Conservation (phyloP, 192 early-diverging fungal species). For the Podila minutissima region DNA sequence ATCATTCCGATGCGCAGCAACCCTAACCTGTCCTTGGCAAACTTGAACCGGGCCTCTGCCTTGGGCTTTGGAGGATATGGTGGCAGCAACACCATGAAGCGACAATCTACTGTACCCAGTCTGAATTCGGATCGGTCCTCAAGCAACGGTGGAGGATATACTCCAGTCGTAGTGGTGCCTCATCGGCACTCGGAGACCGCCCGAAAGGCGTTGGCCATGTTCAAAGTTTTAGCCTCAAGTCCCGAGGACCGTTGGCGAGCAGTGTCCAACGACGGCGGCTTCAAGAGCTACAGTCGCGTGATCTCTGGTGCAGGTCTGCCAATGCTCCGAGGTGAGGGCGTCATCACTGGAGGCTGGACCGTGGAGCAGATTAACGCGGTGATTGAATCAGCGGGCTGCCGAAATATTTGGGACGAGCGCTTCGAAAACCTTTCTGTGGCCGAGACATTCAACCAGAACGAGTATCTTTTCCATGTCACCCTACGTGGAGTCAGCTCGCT, state of each 20-base stretch:
- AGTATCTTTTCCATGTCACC: conserved; percentile 56
- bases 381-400: conserved; percentile 55
- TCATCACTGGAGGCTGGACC: conserved; percentile 59
- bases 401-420: conserved; percentile 62
- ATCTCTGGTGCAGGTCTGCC: conserved; percentile 54
- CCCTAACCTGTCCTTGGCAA: conserved; percentile 42
- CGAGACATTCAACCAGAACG: conserved; percentile 61
- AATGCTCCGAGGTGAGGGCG: conserved; percentile 60
- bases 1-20: conserved; percentile 37
- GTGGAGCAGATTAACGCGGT: conserved; percentile 63
- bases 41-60: conserved; percentile 23
- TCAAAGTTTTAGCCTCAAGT: conserved; percentile 55
- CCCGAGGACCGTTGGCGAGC: conserved; percentile 59
- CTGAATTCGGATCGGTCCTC: conserved; percentile 33
- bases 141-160: conserved; percentile 2
- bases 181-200: conserved; percentile 50
- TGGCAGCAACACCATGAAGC: conserved; percentile 10
- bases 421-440: conserved; percentile 58
- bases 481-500: conserved; percentile 50
- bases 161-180: conserved; percentile 29
- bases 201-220: conserved; percentile 51
- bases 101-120: conserved; percentile 39
- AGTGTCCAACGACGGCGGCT: conserved; percentile 51
- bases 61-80: conserved; percentile 18
- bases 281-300: conserved; percentile 59